Evolutionary conservation across 768 basidiomycete genomes (phyloP), one percentile per base, ranked within the genome.

Genomic region (Exsudoporus frostii): DNA sequence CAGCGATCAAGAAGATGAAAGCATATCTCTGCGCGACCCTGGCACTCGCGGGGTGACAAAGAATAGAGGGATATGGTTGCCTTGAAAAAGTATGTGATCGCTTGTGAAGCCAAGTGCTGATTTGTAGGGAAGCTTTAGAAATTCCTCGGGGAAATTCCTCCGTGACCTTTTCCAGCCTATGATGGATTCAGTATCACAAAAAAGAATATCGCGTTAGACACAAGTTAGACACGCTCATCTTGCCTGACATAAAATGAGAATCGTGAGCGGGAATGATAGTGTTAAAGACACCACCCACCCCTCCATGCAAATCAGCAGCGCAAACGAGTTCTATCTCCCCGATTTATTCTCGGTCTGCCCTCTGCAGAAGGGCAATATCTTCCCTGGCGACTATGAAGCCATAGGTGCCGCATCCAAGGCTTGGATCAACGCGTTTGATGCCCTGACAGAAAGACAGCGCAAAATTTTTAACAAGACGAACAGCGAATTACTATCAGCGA

Each of bases 21-120:
- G 92, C 34, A 92, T 94, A 66, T 96, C 92, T 54, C 82, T 80
- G 53, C 90, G 87, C 51, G 91, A 92, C 70, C 97, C 95, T 9
- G 56, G 30, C 38, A 17, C 30, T 45, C 43, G 53, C 36, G 92
- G 90, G 34, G 40, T 36, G 25, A 52, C 14, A 27, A 24, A n/a
- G 22, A 33, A 42, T 29, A 47, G 22, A 13, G 37, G 8, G 10
- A 19, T 32, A 24, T 13, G 5, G 24, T 45, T 49, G 24, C 46
- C 48, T 42, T 13, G 45, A 33, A 45, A 40, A 42, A 41, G 32
- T 36, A 40, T 33, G 5, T 34, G 27, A 11, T 45, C 27, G 33
- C 48, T 15, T 56, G 25, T 17, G 24, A 29, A 42, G 38, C 25
- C 22, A 48, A 17, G 33, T 36, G 24, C 19, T 7, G 25, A 22